phyloP scores from a whole-genome alignment of 345 rosid genomes.

The Boechera retrofracta region DNA sequence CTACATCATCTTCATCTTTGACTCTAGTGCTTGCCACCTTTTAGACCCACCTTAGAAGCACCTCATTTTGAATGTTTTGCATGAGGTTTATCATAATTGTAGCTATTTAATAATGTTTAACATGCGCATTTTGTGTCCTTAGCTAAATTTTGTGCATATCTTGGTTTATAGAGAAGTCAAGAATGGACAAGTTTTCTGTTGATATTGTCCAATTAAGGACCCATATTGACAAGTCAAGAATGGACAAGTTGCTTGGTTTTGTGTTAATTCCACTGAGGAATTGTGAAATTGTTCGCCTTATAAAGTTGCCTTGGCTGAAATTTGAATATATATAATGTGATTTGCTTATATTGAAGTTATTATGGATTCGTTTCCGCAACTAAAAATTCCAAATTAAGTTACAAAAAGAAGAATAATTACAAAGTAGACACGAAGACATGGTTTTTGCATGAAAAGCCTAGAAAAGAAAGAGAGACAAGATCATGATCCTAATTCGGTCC shows the following conservation, averaged over 20 bases:
- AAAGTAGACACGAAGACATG: background rate
- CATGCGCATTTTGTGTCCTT: background rate
- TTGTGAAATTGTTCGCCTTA: background rate
- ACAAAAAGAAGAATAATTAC: background rate
- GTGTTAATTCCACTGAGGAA: background rate
- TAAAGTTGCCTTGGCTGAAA: background rate
- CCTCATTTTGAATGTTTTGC: background rate
- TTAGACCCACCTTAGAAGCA: background rate
- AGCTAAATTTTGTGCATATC: background rate
- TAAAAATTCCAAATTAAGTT: background rate
- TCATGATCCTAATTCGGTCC: conserved; percentile 43
- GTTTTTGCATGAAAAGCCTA: conserved; percentile 19
- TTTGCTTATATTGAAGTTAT: background rate
- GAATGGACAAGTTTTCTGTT: background rate
- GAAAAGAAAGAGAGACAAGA: conserved; percentile 37
- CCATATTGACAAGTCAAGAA: background rate
- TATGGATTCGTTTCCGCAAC: background rate
- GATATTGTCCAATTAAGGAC: background rate
- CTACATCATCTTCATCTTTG: too few species aligned
- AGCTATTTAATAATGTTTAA: background rate
- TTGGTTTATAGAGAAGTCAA: background rate
- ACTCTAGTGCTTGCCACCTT: conserved; percentile 1
- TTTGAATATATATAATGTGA: background rate
- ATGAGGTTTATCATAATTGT: background rate
- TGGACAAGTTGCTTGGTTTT: background rate